Conservation (phyloP, 2,329 filamentous ascomycete species). For the Talaromyces sp. region DNA sequence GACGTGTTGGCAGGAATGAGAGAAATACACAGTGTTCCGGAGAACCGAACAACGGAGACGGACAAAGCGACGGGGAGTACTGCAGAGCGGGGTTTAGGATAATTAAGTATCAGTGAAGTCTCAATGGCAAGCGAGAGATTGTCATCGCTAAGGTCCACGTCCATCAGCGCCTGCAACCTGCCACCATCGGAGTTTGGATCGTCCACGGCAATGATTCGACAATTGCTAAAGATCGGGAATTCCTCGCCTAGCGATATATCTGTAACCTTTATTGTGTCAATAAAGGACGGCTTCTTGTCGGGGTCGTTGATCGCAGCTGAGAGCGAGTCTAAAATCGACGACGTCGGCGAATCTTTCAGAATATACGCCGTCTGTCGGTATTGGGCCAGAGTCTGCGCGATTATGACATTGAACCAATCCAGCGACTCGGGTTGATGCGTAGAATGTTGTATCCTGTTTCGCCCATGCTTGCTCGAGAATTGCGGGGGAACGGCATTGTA, state of each 20-base stretch:
- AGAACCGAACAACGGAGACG: slow-evolving; percentile 89
- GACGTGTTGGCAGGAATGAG: slow-evolving; percentile 66
- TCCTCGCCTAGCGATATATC: slow-evolving; percentile 93
- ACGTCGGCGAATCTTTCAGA: slow-evolving; percentile 57
- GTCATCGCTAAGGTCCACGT: slow-evolving; percentile 86
- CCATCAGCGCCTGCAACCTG: slow-evolving; percentile 87
- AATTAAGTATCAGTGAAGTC: slow-evolving; percentile 90
- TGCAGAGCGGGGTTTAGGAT: slow-evolving; percentile 82
- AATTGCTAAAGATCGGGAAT: slow-evolving; percentile 98
- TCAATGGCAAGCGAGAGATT: slow-evolving; percentile 93
- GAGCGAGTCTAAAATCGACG: slow-evolving; percentile 71
- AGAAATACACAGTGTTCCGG: slow-evolving; percentile 86
- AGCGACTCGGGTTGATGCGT: slow-evolving; percentile 94
- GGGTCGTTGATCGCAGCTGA: slow-evolving; percentile 83
- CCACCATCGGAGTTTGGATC: slow-evolving; percentile 57
- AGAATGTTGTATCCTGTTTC: slow-evolving; percentile 46
- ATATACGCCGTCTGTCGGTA: slow-evolving; percentile 88
- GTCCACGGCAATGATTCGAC: slow-evolving; percentile 80
- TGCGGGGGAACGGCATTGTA: slow-evolving; percentile 61
- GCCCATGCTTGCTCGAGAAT: slow-evolving; percentile 34
- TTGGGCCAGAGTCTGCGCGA: slow-evolving; percentile 94
- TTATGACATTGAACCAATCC: slow-evolving; percentile 98
- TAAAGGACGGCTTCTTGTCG: slow-evolving; percentile 79
- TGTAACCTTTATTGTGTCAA: slow-evolving; percentile 89
- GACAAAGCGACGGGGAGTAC: slow-evolving; percentile 87